Percentiles rank a stretch among this genome's conserved stretches.
phyloP scores from a whole-genome alignment of 106 monocot species.

The Alisma plantagoaquatica region DNA sequence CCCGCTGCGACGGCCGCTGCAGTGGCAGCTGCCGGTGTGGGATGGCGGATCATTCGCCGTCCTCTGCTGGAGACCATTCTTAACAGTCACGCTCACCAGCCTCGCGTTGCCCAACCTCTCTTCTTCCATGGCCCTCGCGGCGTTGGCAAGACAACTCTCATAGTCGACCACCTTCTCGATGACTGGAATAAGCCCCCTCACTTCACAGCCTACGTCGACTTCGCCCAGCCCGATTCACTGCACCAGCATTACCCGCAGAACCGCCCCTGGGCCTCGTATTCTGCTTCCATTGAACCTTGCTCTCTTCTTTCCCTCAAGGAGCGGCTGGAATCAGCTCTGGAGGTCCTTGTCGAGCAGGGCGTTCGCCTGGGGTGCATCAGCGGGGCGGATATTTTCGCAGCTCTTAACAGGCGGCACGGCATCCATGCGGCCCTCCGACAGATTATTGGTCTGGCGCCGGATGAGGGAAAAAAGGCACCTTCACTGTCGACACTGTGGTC shows the following conservation, averaged over 20 bases:
- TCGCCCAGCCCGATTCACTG: too few species aligned
- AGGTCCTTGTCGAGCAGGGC: conserved; percentile 41
- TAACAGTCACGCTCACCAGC: conserved; percentile 73
- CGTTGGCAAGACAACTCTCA: conserved; percentile 75
- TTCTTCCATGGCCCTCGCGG: conserved; percentile 96
- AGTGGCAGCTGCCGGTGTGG: too few species aligned
- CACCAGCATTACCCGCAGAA: too few species aligned
- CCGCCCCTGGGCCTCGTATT: conserved; percentile 19
- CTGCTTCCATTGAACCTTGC: conserved; percentile 10
- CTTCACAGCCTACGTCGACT: conserved; percentile 66
- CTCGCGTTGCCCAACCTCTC: conserved; percentile 81
- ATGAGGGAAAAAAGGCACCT: conserved; percentile 1
- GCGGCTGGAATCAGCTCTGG: conserved; percentile 49
- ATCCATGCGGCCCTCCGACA: conserved; percentile 39
- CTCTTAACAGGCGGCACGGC: conserved; percentile 49
- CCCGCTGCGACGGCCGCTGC: too few species aligned
- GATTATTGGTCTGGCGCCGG: conserved; percentile 5
- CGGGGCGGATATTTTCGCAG: conserved; percentile 36
- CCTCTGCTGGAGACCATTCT: conserved; percentile 84
- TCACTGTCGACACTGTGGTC: conserved; percentile 52
- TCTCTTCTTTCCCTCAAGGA: conserved; percentile 21
- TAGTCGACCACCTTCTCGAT: conserved; percentile 39
- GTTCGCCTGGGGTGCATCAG: conserved; percentile 55
- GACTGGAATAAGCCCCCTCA: conserved; percentile 64
- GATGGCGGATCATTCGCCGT: conserved; percentile 68